Conservation (phyloP, 331 rosid species). For the Cucumis variabilis region DNA sequence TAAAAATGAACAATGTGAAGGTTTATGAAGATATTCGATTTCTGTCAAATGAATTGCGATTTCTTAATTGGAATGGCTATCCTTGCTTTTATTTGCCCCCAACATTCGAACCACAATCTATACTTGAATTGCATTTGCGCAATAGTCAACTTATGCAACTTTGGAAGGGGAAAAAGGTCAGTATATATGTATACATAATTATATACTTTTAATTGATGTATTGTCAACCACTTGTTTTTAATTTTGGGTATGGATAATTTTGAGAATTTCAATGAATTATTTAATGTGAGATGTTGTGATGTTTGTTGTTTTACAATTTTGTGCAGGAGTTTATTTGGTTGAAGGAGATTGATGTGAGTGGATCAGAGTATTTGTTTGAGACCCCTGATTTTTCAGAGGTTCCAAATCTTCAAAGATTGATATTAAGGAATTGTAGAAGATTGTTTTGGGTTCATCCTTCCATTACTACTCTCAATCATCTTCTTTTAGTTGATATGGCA, state of each 20-base stretch:
- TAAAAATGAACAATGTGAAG: not conserved
- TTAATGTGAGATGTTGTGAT: too few species aligned
- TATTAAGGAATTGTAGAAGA: slow-evolving; percentile 11
- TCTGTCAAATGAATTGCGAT: slow-evolving; percentile 1
- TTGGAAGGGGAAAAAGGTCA: not conserved
- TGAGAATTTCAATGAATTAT: too few species aligned
- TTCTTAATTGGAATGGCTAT: not conserved
- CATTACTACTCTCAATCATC: not conserved
- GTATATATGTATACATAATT: too few species aligned
- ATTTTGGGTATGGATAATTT: too few species aligned
- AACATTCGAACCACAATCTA: not conserved
- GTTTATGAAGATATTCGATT: not conserved
- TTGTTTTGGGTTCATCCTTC: not conserved
- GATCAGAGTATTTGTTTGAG: not conserved
- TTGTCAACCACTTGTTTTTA: too few species aligned
- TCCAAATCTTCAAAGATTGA: slow-evolving; percentile 15
- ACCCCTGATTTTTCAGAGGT: slow-evolving; percentile 6
- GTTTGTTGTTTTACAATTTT: not conserved
- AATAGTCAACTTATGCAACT: not conserved
- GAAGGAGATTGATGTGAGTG: not conserved
- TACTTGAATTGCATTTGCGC: not conserved
- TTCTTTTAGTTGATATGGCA: not conserved
- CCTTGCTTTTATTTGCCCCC: not conserved
- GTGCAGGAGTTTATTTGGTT: not conserved
- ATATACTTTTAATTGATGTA: too few species aligned